These are phyloP conservation scores for Quercus alba DNA, from an alignment of 306 rosid species.

Conservation along the genomic window DNA sequence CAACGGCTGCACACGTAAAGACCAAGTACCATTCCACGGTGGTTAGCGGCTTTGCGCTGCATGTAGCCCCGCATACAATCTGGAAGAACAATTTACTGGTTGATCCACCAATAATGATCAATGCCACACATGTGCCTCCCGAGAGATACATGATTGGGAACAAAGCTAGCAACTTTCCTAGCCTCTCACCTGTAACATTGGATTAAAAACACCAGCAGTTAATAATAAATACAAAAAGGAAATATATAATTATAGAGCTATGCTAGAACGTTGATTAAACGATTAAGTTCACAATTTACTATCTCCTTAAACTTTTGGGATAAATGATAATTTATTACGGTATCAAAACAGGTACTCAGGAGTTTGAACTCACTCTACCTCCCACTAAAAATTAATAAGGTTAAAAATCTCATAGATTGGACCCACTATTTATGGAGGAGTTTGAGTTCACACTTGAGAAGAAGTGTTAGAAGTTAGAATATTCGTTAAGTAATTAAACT, in stretches of 20 bases:
- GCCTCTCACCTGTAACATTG: constrained; percentile 39
- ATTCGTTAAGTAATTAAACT: background rate
- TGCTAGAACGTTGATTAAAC: background rate
- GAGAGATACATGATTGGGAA: constrained; percentile 56
- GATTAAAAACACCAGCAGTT: background rate
- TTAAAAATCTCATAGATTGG: too few relatives aligned
- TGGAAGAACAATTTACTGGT: constrained; percentile 41
- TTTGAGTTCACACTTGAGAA: too few relatives aligned
- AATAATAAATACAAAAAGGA: background rate
- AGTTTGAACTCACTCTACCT: too few relatives aligned
- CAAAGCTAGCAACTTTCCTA: constrained; percentile 33
- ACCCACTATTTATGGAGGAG: too few relatives aligned
- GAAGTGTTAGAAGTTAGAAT: too few relatives aligned
- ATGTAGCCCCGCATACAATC: constrained; percentile 36
- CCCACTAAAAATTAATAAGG: too few relatives aligned
- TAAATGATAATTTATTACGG: too few relatives aligned
- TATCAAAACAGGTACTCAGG: too few relatives aligned
- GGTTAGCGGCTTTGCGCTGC: constrained; percentile 43
- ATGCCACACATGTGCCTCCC: constrained; percentile 49
- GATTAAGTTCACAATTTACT: too few relatives aligned
- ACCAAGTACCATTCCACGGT: constrained; percentile 53
- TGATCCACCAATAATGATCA: constrained; percentile 60
- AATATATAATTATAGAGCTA: background rate
- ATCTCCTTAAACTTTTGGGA: too few relatives aligned
- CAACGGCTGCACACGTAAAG: constrained; percentile 47